Evolutionary conservation across 192 early-diverging fungal genomes (phyloP).

Genomic region (Gaertneriomyces semiglobifer): DNA sequence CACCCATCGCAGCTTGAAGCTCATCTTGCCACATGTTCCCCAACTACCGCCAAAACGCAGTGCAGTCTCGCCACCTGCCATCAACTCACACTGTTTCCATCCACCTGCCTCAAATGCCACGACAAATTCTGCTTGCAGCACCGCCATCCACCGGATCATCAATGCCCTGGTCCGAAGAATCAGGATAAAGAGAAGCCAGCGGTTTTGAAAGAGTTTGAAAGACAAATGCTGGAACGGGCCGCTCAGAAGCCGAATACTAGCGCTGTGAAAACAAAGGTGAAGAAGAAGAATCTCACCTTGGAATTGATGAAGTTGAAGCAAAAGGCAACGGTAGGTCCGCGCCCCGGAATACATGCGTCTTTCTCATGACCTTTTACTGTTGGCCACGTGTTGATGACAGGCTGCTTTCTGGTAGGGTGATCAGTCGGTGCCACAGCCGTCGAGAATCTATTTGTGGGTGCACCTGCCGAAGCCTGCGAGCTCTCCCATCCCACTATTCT

Average conservation of each 20-base stretch:
- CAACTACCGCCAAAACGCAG: not conserved
- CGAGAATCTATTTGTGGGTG: conserved; percentile 8
- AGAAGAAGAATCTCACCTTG: conserved; percentile 1
- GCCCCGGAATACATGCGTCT: not conserved
- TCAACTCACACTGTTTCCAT: not conserved
- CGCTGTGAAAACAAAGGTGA: not conserved
- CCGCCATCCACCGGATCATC: conserved; percentile 14
- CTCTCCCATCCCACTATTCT: not conserved
- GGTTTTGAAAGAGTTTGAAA: not conserved
- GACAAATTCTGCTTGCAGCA: conserved; percentile 7
- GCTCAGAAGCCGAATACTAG: not conserved
- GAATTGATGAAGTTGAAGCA: conserved; percentile 23
- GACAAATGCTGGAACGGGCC: not conserved
- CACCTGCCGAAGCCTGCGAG: not conserved
- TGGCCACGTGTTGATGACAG: no score
- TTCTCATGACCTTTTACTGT: not conserved
- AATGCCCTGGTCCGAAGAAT: not conserved
- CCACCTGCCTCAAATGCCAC: conserved; percentile 3
- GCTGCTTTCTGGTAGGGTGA: conserved; percentile 9
- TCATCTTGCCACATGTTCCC: not conserved
- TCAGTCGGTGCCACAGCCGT: not conserved
- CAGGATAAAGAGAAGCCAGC: not conserved
- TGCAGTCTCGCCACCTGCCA: not conserved
- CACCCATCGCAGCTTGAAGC: not conserved
- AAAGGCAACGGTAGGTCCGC: conserved; percentile 9